Base-by-base conservation (phyloP, 2,329 filamentous ascomycete genomes). In the Massarina eburnea region DNA sequence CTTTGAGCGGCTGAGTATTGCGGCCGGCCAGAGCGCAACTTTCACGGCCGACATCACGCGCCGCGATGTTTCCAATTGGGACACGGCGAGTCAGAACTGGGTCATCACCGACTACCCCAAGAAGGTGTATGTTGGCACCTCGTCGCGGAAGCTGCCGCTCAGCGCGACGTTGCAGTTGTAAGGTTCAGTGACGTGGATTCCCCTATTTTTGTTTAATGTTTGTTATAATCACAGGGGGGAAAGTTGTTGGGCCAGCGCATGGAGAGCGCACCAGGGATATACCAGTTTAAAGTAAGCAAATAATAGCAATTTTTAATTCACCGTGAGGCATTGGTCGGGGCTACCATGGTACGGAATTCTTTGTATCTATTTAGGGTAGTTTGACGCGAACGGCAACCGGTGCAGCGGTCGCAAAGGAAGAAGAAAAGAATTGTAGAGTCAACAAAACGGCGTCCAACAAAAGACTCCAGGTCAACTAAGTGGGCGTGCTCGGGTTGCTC, bases 51-150 rank as follows among this genome's bases (percentile, higher is more conserved):
- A 84, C 14, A 71, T 96, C 44, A 91, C 84, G 5, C 80, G 91
- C 30, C 83, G 90, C 45, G 92, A 96, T 63, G 57, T 96, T 45
- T 90, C 86, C 66, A 94, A 91, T 74, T 96, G 92, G 91, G 89
- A 96, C 57, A 75, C 81, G 1, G 77, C 64, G 1, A 67, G 73
- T n/a, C 91, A 96, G 77, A 85, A 96, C 75, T 97, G 92, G 91
- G 80, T 90, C 36, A 75, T 85, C 43, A 75, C 73, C 22, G 59
- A 73, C 18, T 76, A 81, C 55, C 70, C 76, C 41, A 84, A 84
- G 75, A 83, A 73, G 46, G 76, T 83, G 32, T 80, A 79, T 52
- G 81, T 85, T 5, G 82, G 82, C 20, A 76, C 72, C 52, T 81
- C 78, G 3, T 83, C 80, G 46, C 75, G 82, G 56, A 82, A 79